Percentiles rank a stretch among this genome's conserved stretches.
Conservation (phyloP, 2,329 filamentous ascomycete species). For the Colletotrichum musicola region DNA sequence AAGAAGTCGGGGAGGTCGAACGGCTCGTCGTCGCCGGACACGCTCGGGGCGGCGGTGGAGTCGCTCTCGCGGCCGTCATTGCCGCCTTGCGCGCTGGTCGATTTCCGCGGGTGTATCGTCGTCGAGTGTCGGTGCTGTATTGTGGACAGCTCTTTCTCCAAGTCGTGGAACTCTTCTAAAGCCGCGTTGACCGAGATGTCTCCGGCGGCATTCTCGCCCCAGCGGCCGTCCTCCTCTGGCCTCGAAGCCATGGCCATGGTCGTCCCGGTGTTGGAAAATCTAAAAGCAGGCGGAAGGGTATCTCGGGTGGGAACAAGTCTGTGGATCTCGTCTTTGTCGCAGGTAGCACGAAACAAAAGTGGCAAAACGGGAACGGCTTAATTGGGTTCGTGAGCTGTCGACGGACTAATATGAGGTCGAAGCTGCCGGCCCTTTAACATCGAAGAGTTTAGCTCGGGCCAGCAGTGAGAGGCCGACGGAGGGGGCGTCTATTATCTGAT, state of each 20-base stretch:
- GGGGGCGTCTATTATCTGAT: conserved; percentile 19
- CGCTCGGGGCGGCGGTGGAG: conserved; percentile 26
- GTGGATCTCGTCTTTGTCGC: neutral
- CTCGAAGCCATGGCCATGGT: conserved; percentile 11
- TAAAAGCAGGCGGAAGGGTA: neutral
- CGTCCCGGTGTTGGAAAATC: neutral
- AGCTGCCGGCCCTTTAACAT: neutral
- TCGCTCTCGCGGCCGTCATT: conserved; percentile 33
- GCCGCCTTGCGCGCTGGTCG: neutral
- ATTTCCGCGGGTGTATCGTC: conserved; percentile 2
- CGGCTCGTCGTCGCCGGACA: conserved; percentile 18
- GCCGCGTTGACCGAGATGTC: conserved; percentile 40
- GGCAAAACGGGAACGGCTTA: neutral
- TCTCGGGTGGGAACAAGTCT: neutral
- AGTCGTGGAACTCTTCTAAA: conserved; percentile 41
- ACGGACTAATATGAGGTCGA: neutral
- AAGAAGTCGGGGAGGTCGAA: conserved; percentile 80
- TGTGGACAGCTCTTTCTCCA: conserved; percentile 42
- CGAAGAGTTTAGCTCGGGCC: neutral
- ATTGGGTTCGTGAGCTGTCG: neutral
- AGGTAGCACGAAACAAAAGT: neutral
- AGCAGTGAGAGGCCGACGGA: neutral
- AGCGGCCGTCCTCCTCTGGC: conserved; percentile 42
- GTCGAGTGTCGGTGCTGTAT: conserved; percentile 35
- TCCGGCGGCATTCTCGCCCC: conserved; percentile 43